Base-by-base conservation (phyloP, 2,329 filamentous ascomycete species). In the Fusarium setosum region DNA sequence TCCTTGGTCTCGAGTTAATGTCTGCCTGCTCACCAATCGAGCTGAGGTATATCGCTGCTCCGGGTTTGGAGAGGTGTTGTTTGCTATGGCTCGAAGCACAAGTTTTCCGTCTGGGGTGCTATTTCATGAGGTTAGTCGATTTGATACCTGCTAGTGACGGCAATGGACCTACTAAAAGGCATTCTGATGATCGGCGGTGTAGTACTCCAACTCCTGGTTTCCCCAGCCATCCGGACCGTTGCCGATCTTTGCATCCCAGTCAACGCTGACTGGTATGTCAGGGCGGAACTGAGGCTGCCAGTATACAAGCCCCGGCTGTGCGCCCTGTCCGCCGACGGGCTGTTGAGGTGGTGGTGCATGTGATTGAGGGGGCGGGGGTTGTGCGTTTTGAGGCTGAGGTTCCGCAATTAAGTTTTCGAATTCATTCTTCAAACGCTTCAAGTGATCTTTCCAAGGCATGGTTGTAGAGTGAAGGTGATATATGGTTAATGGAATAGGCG, bases 191-290 rank as follows among this genome's bases (percentile, higher is more conserved):
- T 76, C 73, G 31, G 81, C 75, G 6, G 83, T 84, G 72, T 89
- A 89, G 75, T 85, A 83, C 74, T 89, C 81, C 47, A 85, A 76
- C 76, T 89, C 86, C 61, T 86, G 83, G 70, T 89, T 89, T 20
- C 86, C 86, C 86, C 86, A 89, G 34, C 86, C 86, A 69, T 86
- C 81, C n/a, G 80, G 81, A 24, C 86, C 86, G 31, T 82, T 83
- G 24, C 83, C 81, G 44, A 84, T 78, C 72, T 87, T 85, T 26
- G 84, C 82, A 5, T 84, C 76, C 77, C 87, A 89, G 63, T 87
- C 82, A 4, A 77, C 73, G 0, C 77, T 78, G 4, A 88, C 78
- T 0, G 83, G 80, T 3, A 78, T 76, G 13, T 78, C 74, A 1
- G 83, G 79, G 24, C 78, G 73, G 67, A 88, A 86, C 8, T 77